Conservation (phyloP, 805 yeast genomes). For the Scheffersomyces lignosus region DNA sequence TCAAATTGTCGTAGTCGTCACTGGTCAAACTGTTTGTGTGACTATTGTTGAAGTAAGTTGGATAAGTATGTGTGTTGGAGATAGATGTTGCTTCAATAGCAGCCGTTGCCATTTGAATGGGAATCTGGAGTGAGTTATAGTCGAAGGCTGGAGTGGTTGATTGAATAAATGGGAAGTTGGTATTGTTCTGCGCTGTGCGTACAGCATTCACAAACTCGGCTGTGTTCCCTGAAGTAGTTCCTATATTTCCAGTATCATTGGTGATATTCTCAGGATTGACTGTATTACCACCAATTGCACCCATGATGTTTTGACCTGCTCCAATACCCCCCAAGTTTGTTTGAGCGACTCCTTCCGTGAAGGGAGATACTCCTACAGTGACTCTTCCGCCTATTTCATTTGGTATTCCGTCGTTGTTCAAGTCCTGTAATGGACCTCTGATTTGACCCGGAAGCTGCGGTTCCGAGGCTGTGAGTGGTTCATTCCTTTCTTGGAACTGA, state of each 20-base stretch:
- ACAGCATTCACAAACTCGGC: conserved; percentile 1
- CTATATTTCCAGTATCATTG: no score
- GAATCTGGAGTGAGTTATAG: conserved; percentile 1
- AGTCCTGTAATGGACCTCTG: not conserved
- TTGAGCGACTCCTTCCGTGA: no score
- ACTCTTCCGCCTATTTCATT: no score
- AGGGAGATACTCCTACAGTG: not conserved
- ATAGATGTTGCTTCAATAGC: conserved; percentile 5
- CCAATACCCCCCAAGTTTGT: no score
- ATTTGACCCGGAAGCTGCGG: not conserved
- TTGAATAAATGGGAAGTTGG: not conserved
- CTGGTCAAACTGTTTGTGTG: conserved; percentile 27
- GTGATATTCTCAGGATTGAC: no score
- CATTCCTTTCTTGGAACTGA: conserved; percentile 22
- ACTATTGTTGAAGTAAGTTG: conserved; percentile 20
- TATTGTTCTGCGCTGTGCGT: conserved; percentile 6
- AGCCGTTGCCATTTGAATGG: conserved; percentile 4
- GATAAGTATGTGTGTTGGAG: conserved; percentile 5
- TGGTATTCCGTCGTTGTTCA: not conserved
- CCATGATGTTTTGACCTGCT: no score
- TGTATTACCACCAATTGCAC: no score
- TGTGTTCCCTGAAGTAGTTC: no score
- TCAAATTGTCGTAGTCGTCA: conserved; percentile 40
- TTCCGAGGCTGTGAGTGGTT: not conserved
- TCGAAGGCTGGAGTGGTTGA: not conserved